A percentile compares a stretch with the other conserved stretches of the same genome.
These are phyloP conservation scores for Roridomyces roridus DNA, from an alignment of 768 basidiomycete genomes.

Conservation along the genomic window DNA sequence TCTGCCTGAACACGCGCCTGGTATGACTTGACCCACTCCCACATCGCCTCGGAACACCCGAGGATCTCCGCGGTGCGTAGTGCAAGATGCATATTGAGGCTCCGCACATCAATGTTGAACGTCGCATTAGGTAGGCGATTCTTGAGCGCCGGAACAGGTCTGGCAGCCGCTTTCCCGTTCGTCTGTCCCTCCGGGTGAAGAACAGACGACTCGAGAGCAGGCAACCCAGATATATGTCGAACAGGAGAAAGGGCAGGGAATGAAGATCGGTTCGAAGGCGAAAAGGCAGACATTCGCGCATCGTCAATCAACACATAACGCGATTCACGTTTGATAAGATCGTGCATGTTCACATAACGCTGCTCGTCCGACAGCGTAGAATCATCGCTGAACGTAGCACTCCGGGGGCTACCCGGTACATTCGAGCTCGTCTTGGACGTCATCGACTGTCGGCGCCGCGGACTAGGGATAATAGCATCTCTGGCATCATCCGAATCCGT, in stretches of 20 bases:
- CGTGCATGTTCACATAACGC: conserved; percentile 41
- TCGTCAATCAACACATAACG: conserved; percentile 56
- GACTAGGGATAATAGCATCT: conserved; percentile 39
- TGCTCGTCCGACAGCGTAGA: conserved; percentile 31
- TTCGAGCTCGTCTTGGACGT: conserved; percentile 16
- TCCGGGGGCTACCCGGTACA: conserved; percentile 24
- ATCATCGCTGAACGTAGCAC: conserved; percentile 22
- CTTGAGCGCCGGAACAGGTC: background rate
- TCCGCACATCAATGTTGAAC: conserved; percentile 60
- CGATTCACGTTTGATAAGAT: conserved; percentile 44
- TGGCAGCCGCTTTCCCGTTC: background rate
- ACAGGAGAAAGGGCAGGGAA: conserved; percentile 30
- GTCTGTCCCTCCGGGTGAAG: background rate
- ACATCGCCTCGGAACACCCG: conserved; percentile 78
- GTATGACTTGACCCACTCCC: conserved; percentile 71
- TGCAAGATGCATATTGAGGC: conserved; percentile 68
- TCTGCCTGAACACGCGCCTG: conserved; percentile 37
- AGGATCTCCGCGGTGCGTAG: conserved; percentile 68
- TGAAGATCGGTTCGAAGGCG: conserved; percentile 43
- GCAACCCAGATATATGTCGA: background rate
- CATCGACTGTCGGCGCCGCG: conserved; percentile 28
- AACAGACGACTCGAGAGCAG: conserved; percentile 8
- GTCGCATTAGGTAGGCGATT: conserved; percentile 58
- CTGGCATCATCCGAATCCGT: conserved; percentile 45
- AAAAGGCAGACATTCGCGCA: conserved; percentile 46